Conservation (phyloP, 2,329 filamentous ascomycete genomes). For the Didymella segeticola region DNA sequence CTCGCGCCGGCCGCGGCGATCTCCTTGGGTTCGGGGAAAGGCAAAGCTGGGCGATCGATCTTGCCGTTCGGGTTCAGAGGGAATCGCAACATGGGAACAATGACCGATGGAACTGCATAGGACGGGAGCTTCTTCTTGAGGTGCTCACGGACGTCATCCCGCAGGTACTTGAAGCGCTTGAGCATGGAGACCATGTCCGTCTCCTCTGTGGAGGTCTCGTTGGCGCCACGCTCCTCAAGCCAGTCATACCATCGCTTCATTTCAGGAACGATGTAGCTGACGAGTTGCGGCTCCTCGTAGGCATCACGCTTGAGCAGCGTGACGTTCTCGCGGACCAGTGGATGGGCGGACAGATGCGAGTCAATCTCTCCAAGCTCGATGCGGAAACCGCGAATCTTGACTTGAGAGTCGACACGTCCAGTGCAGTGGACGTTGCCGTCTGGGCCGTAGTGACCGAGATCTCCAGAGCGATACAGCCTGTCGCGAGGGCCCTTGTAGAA, state of each 20-base stretch:
- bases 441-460: conserved; percentile 77
- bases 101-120: conserved; percentile 77
- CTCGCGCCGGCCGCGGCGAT: conserved; percentile 63
- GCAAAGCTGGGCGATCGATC: conserved; percentile 78
- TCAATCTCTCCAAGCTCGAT: conserved; percentile 97
- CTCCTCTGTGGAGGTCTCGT: conserved; percentile 51
- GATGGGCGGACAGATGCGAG: conserved; percentile 75
- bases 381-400: conserved; percentile 95
- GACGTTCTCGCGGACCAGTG: conserved; percentile 80
- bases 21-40: conserved; percentile 78
- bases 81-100: conserved; percentile 74
- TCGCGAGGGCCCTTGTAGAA: conserved; percentile 84
- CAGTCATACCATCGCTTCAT: conserved; percentile 74
- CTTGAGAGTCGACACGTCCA: conserved; percentile 84
- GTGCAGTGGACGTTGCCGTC: conserved; percentile 78
- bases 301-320: conserved; percentile 85
- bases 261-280: conserved; percentile 90
- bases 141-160: conserved; percentile 68
- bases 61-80: conserved; percentile 72
- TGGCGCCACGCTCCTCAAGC: conserved; percentile 57
- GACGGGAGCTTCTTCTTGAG: conserved; percentile 74
- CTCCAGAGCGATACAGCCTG: conserved; percentile 85
- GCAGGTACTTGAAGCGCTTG: conserved; percentile 66
- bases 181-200: conserved; percentile 63
- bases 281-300: conserved; percentile 83